A percentile compares a stretch with the other conserved stretches of the same genome.
These are phyloP conservation scores for Russula earlei DNA, from an alignment of 768 basidiomycete genomes.

Conservation along the genomic window DNA sequence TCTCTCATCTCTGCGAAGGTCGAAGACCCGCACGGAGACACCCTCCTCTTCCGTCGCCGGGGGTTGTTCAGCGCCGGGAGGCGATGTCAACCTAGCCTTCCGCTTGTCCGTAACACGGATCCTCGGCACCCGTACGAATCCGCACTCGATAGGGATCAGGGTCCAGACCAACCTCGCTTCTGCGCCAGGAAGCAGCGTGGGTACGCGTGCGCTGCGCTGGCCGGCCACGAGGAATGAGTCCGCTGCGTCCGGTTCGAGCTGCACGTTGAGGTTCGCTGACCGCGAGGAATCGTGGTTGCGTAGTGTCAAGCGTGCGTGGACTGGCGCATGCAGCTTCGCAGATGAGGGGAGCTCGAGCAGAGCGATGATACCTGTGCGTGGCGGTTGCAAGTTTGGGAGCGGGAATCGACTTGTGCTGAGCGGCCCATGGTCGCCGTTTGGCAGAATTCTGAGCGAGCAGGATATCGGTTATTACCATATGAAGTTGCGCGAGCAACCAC, in stretches of 20 bases:
- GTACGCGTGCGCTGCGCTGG: slow-evolving; percentile 52
- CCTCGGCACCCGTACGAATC: slow-evolving; percentile 49
- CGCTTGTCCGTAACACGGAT: slow-evolving; percentile 52
- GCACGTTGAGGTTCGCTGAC: slow-evolving; percentile 60
- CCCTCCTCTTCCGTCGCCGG: slow-evolving; percentile 52
- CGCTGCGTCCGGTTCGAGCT: slow-evolving; percentile 56
- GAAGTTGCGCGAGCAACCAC: slow-evolving; percentile 2
- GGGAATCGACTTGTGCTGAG: slow-evolving; percentile 40
- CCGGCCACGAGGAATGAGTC: slow-evolving; percentile 83
- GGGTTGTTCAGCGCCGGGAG: background rate
- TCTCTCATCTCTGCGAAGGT: slow-evolving; percentile 40
- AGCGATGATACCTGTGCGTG: slow-evolving; percentile 54
- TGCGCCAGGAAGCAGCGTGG: slow-evolving; percentile 62
- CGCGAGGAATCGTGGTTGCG: slow-evolving; percentile 57
- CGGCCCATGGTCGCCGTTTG: slow-evolving; percentile 36
- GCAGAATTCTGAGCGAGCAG: slow-evolving; percentile 34
- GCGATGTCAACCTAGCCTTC: background rate
- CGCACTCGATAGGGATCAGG: slow-evolving; percentile 67
- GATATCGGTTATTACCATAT: background rate
- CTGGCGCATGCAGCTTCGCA: slow-evolving; percentile 54
- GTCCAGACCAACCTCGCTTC: slow-evolving; percentile 62
- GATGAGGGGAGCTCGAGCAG: slow-evolving; percentile 52
- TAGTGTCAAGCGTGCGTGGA: slow-evolving; percentile 45
- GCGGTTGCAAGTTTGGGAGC: slow-evolving; percentile 55
- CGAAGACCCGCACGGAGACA: slow-evolving; percentile 59